Evolutionary conservation across 805 yeast genomes (phyloP).

Genomic region (Henningerozyma blattae): DNA sequence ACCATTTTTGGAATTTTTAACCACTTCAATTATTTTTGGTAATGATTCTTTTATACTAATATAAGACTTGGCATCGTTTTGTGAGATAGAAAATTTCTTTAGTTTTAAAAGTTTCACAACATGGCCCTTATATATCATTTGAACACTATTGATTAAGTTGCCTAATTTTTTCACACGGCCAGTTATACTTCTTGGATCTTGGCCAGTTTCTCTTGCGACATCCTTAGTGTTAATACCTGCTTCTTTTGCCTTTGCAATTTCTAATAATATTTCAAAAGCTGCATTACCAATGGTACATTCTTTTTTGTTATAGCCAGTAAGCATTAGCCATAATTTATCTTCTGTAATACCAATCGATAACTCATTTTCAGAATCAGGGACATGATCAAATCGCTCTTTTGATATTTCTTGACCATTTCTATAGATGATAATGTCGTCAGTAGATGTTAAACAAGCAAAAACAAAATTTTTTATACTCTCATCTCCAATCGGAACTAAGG

Average conservation of each 20-base stretch:
- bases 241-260: slow-evolving; percentile 44
- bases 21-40: slow-evolving; percentile 32
- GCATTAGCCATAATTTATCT: slow-evolving; percentile 42
- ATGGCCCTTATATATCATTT: slow-evolving; percentile 32
- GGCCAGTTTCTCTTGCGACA: slow-evolving; percentile 44
- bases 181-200: slow-evolving; percentile 62
- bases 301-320: slow-evolving; percentile 44
- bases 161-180: slow-evolving; percentile 45
- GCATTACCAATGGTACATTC: slow-evolving; percentile 42
- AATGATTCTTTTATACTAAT: slow-evolving; percentile 20
- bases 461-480: slow-evolving; percentile 10
- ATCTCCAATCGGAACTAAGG: slow-evolving; percentile 4
- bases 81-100: slow-evolving; percentile 27
- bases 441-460: slow-evolving; percentile 9
- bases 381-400: background rate
- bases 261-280: slow-evolving; percentile 44
- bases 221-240: slow-evolving; percentile 50
- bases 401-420: background rate
- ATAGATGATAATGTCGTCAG: slow-evolving; percentile 7
- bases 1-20: slow-evolving; percentile 47
- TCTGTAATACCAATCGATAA: slow-evolving; percentile 32
- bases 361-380: background rate
- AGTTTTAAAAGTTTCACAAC: slow-evolving; percentile 45
- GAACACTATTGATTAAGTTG: slow-evolving; percentile 34
- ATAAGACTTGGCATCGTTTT: slow-evolving; percentile 13